These are phyloP conservation scores for Skeletonema potamos DNA, from an alignment of 108 stramenopile genomes.

Conservation along the genomic window DNA sequence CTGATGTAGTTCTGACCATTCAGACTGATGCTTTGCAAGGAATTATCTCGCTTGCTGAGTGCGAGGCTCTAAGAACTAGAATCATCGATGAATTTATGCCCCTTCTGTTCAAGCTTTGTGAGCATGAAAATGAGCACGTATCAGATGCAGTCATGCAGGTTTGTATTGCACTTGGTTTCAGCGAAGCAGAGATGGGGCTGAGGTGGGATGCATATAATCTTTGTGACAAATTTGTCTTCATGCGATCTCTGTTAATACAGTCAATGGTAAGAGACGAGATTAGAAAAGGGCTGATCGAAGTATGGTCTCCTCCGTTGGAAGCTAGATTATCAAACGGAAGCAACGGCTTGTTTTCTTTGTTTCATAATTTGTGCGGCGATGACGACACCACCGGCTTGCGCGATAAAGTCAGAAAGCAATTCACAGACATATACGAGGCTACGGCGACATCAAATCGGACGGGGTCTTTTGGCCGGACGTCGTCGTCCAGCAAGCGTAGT, in stretches of 20 bases:
- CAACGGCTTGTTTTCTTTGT: slow-evolving; percentile 19
- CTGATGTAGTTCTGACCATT: slow-evolving; percentile 4
- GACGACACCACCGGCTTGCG: slow-evolving; percentile 29
- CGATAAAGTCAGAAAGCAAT: slow-evolving; percentile 40
- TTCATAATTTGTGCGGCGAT: slow-evolving; percentile 51
- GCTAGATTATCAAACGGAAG: slow-evolving; percentile 12
- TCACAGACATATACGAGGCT: slow-evolving; percentile 40
- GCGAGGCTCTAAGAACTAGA: slow-evolving; percentile 58
- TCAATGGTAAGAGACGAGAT: slow-evolving; percentile 67
- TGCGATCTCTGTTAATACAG: slow-evolving; percentile 55
- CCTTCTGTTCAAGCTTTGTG: slow-evolving; percentile 35
- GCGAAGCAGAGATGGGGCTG: slow-evolving; percentile 51
- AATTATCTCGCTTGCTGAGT: slow-evolving; percentile 52
- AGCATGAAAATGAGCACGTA: slow-evolving; percentile 30
- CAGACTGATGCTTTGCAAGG: slow-evolving; percentile 50
- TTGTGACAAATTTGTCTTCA: slow-evolving; percentile 67
- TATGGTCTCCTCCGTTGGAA: slow-evolving; percentile 44
- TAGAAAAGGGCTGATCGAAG: slow-evolving; percentile 20
- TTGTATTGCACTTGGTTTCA: slow-evolving; percentile 59
- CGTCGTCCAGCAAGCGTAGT: background rate
- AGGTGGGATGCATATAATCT: slow-evolving; percentile 58
- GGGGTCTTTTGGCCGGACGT: background rate
- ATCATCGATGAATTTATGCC: slow-evolving; percentile 57
- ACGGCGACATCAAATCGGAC: background rate
- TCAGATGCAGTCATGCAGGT: slow-evolving; percentile 54